A percentile compares a stretch with the other conserved stretches of the same genome.
These are phyloP conservation scores for Arthrocladium fulminans DNA, from an alignment of 2,329 filamentous ascomycete genomes.

Conservation along the genomic window DNA sequence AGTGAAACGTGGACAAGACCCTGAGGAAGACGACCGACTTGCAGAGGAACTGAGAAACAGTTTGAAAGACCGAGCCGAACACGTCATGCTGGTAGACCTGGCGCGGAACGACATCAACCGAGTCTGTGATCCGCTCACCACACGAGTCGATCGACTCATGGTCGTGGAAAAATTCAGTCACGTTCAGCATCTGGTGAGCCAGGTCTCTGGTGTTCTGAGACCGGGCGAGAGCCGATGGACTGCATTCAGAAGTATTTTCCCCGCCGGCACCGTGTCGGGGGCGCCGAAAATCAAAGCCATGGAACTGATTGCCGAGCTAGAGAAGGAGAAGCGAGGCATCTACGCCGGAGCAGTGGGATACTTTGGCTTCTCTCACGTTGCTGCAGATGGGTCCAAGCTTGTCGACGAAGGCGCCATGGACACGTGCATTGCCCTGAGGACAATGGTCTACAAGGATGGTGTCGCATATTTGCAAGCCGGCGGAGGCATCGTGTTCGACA, in stretches of 20 bases:
- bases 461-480: slow-evolving; percentile 80
- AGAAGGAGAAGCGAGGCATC: slow-evolving; percentile 85
- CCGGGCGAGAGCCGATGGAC: slow-evolving; percentile 82
- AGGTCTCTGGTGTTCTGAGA: slow-evolving; percentile 85
- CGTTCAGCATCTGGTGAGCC: slow-evolving; percentile 92
- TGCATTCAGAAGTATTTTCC: slow-evolving; percentile 93
- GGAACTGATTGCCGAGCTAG: slow-evolving; percentile 91
- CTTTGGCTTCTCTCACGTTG: slow-evolving; percentile 76
- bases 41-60: slow-evolving; percentile 68
- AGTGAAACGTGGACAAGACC: slow-evolving; percentile 72
- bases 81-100: slow-evolving; percentile 96
- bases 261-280: slow-evolving; percentile 88
- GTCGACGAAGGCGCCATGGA: slow-evolving; percentile 81
- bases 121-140: slow-evolving; percentile 82
- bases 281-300: slow-evolving; percentile 94
- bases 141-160: slow-evolving; percentile 88
- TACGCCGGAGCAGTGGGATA: slow-evolving; percentile 96
- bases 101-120: slow-evolving; percentile 95
- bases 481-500: slow-evolving; percentile 91
- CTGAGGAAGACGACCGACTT: slow-evolving; percentile 71
- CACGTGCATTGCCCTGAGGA: slow-evolving; percentile 71
- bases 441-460: slow-evolving; percentile 89
- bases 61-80: slow-evolving; percentile 85
- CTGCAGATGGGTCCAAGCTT: slow-evolving; percentile 47
- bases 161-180: slow-evolving; percentile 90